A percentile compares a stretch with the other conserved stretches of the same genome.
These are phyloP conservation scores for Lolium multiflorum DNA, from an alignment of 176 grass and related monocot genomes.

Conservation along the genomic window DNA sequence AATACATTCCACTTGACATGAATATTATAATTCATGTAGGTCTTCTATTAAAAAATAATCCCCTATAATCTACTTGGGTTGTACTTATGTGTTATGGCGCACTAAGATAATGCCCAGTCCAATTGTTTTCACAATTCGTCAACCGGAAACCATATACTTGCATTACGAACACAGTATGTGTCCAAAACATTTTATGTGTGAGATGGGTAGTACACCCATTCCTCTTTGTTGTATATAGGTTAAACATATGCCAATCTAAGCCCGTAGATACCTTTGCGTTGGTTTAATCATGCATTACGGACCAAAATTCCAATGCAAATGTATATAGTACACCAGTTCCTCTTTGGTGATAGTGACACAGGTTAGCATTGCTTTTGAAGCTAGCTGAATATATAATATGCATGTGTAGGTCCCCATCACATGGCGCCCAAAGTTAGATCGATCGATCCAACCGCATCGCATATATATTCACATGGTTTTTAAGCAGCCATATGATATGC, in stretches of 20 bases:
- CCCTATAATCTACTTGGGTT: not conserved
- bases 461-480: conserved; percentile 35
- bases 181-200: not conserved
- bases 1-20: not conserved
- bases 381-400: conserved; percentile 2
- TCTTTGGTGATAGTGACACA: conserved; percentile 42
- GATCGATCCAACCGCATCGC: conserved; percentile 20
- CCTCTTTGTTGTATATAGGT: conserved; percentile 15
- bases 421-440: conserved; percentile 38
- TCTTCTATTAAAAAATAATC: not conserved
- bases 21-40: not conserved
- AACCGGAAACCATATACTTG: not conserved
- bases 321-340: conserved; percentile 16
- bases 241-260: not conserved
- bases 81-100: not conserved
- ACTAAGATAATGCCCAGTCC: not conserved
- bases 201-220: conserved; percentile 4
- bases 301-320: conserved; percentile 35
- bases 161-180: not conserved
- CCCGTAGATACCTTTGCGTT: not conserved
- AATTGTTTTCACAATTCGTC: not conserved
- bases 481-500: conserved; percentile 36
- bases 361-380: conserved; percentile 32
- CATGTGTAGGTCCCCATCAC: conserved; percentile 34
- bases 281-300: conserved; percentile 15